Evolutionary conservation across 2,329 filamentous ascomycete genomes (phyloP), one percentile per base, ranked within the genome.

Genomic region (Stylonectria norvegica): DNA sequence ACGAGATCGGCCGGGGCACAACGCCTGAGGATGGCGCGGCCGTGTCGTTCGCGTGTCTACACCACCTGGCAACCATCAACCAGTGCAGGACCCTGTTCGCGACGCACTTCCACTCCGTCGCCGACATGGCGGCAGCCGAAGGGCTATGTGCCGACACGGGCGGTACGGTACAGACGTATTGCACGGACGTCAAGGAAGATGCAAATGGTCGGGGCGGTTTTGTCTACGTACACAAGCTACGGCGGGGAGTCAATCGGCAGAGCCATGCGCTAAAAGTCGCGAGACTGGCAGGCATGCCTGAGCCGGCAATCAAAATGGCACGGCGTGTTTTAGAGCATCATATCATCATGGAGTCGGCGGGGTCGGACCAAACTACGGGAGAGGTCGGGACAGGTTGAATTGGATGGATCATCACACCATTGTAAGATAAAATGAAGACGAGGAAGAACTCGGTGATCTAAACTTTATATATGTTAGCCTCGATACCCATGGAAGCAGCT

Each of bases 231-330:
- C 90, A 98, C 68, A 85, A 77, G 51, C 66, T 98, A 64, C 78
- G 79, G 39, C 81, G 75, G 60, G 93, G 93, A 0, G 79, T 95
- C 42, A 98, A 97, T 64, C 78, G 82, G 36, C 73, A 85, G 50
- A 94, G 88, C 47, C 93, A 98, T 67, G 93, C 94, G 14, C 70
- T 98, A 44, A 97, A 96, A 60, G 93, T 98, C n/a, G 93, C 93
- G 2, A 76, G 77, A 48, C 68, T 97, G 52, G 94, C 93, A 5
- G 90, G 89, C 2, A 57, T 96, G 53, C 90, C 90, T 1, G 79
- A 83, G 44, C 70, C 74, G 31, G 87, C 85, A 4, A 79, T 96
- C 39, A 66, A 70, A 16, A 70, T 88, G 48, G 90, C 91, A 5
- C 70, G 65, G 36, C 62, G 70, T 25, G 73, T 87, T 7, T 66